Evolutionary conservation across 2,329 filamentous ascomycete species (phyloP).

Genomic region (Fusarium hainanense): DNA sequence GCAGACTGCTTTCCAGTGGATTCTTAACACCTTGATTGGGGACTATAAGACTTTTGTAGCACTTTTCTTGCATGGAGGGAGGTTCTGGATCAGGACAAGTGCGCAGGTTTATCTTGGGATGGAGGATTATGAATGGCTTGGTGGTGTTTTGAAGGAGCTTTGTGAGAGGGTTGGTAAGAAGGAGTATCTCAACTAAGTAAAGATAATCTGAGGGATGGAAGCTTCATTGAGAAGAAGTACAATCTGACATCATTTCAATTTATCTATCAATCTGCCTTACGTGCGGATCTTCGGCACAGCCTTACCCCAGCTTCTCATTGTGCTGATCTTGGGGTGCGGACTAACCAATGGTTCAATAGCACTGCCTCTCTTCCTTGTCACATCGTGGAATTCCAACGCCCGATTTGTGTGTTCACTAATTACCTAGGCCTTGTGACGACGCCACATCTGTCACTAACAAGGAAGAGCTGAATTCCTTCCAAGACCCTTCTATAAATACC

Average conservation of each 20-base stretch:
- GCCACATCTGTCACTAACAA: background rate
- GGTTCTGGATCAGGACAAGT: constrained; percentile 78
- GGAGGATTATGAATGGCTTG: constrained; percentile 80
- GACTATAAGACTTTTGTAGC: constrained; percentile 80
- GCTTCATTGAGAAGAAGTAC: background rate
- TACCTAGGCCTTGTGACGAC: constrained; percentile 11
- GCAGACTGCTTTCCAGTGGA: constrained; percentile 65
- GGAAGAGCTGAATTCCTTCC: background rate
- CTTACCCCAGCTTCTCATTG: background rate
- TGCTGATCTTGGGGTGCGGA: background rate
- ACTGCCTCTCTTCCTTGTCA: background rate
- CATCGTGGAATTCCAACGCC: background rate
- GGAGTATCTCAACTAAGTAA: constrained; percentile 51
- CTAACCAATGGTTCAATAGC: background rate
- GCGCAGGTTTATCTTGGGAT: constrained; percentile 87
- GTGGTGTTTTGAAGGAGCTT: constrained; percentile 64
- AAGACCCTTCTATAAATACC: constrained; percentile 16
- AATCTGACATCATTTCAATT: background rate
- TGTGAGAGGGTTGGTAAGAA: constrained; percentile 54
- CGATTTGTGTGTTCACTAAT: constrained; percentile 2
- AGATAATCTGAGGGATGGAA: too few relatives aligned
- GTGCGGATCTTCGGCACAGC: background rate
- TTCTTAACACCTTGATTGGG: constrained; percentile 62
- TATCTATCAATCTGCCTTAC: background rate
- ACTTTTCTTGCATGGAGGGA: constrained; percentile 68